Evolutionary conservation across 2,329 filamentous ascomycete species (phyloP).

Genomic region (Proliferodiscus dingleyae): DNA sequence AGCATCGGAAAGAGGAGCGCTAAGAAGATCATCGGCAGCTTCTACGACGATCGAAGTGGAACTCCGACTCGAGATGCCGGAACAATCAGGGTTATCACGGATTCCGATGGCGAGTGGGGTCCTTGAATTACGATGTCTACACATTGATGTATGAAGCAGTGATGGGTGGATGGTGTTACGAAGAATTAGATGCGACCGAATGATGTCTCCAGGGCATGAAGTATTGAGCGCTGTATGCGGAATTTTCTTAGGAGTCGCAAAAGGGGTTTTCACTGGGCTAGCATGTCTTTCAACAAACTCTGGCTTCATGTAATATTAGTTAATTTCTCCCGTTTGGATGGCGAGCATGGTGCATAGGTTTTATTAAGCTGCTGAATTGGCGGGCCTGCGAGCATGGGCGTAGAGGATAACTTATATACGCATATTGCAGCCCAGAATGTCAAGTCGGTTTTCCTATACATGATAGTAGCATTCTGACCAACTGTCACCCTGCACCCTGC

Average conservation of each 20-base stretch:
- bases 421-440: no score
- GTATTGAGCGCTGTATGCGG: background rate
- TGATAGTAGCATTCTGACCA: no score
- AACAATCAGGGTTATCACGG: slow-evolving; percentile 21
- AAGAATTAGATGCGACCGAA: no score
- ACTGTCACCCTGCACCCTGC: no score
- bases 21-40: slow-evolving; percentile 16
- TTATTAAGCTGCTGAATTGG: background rate
- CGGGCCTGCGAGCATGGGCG: background rate
- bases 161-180: background rate
- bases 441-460: no score
- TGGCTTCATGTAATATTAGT: slow-evolving; percentile 25
- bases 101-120: slow-evolving; percentile 6
- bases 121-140: background rate
- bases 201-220: background rate
- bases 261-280: slow-evolving; percentile 10
- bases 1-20: slow-evolving; percentile 7
- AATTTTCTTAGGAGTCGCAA: background rate
- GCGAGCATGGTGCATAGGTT: slow-evolving; percentile 5
- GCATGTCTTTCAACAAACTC: slow-evolving; percentile 26
- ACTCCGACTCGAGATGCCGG: slow-evolving; percentile 12
- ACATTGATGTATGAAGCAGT: background rate
- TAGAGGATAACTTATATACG: no score
- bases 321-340: slow-evolving; percentile 11
- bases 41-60: slow-evolving; percentile 7